phyloP scores from a whole-genome alignment of 2,329 filamentous ascomycete genomes.

The Apiospora malaysiana region DNA sequence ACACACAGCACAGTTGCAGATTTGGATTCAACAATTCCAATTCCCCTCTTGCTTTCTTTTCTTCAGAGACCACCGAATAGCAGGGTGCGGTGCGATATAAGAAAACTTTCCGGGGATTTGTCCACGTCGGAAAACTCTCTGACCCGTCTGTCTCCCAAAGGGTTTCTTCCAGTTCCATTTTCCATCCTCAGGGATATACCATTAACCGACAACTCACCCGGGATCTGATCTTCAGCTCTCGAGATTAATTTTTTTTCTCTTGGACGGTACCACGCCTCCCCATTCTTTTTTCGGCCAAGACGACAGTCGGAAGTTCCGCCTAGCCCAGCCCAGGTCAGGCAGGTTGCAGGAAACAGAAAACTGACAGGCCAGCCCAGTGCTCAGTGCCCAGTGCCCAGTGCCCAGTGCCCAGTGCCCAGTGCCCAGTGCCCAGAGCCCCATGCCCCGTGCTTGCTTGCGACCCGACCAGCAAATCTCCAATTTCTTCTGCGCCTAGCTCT shows the following conservation, averaged over 20 bases:
- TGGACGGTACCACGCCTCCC: slow-evolving; percentile 9
- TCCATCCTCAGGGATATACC: not conserved
- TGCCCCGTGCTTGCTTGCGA: no score
- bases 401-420: not conserved
- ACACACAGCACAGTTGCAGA: not conserved
- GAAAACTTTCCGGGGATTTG: slow-evolving; percentile 20
- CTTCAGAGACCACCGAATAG: not conserved
- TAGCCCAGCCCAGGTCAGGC: not conserved
- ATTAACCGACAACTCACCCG: slow-evolving; percentile 13
- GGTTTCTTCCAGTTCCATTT: not conserved
- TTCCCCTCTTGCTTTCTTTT: not conserved
- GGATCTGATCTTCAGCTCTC: not conserved
- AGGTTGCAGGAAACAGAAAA: not conserved
- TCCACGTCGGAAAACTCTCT: slow-evolving; percentile 9
- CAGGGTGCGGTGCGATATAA: not conserved
- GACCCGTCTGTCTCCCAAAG: slow-evolving; percentile 3
- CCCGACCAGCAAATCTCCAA: slow-evolving; percentile 6
- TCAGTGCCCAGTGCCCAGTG: not conserved
- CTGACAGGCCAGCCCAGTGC: not conserved
- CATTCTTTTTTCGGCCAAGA: slow-evolving; percentile 8
- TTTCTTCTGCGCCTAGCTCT: slow-evolving; percentile 16
- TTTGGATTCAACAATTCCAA: slow-evolving; percentile 14
- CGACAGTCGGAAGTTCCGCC: not conserved
- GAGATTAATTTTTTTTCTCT: slow-evolving; percentile 16
- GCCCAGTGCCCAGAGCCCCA: not conserved